Base-by-base conservation (phyloP, 2,329 filamentous ascomycete genomes). In the Trichoderma harzianum region DNA sequence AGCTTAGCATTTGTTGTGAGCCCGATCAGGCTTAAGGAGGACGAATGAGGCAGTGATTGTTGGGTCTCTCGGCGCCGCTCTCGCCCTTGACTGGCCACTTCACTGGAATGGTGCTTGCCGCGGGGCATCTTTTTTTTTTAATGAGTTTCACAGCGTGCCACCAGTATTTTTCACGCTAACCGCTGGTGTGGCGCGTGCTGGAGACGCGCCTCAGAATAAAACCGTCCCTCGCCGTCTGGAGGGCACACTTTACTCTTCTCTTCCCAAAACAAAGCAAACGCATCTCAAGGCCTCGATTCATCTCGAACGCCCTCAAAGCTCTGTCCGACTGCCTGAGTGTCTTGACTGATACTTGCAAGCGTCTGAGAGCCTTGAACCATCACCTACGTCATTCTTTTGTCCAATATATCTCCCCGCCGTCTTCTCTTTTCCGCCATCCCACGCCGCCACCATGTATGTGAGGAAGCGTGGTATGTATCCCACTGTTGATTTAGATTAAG, bases 381-480 rank as follows among this genome's bases (percentile, higher is more conserved):
- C 74, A 74, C 75, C 74, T 24, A 39, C 60, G 32, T 67, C 60
- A 66, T 66, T 28, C 26, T 39, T 24, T 34, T 51, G 10, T 43
- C 18, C 39, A 43, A 43, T 43, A 43, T 43, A 43, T 43, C 39
- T 18, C 36, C 21, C 32, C 64, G 16, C 51, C 14, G 43, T 53
- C 21, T 53, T 60, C 55, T 53, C 12, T 55, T 12, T 60, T 21
- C 43, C 39, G 66, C 60, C 51, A 47, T 72, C 72, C 72, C 74
- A 75, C 73, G 74, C 75, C 75, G 75, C 78, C 83, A 81, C 78
- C 78, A 90, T 90, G 88, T 90, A 87, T 80, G 88, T 90, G 80
- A 86, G 86, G 81, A 90, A 90, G 86, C 85, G 88, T 80, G 88
- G 88, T 89, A 84, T 77, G 87, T 84, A 75, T 69, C 71, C 67